Percentiles rank a stretch among this genome's conserved stretches.
phyloP scores from a whole-genome alignment of 495 filamentous ascomycete species.

The Hypomontagnella monticulosa region DNA sequence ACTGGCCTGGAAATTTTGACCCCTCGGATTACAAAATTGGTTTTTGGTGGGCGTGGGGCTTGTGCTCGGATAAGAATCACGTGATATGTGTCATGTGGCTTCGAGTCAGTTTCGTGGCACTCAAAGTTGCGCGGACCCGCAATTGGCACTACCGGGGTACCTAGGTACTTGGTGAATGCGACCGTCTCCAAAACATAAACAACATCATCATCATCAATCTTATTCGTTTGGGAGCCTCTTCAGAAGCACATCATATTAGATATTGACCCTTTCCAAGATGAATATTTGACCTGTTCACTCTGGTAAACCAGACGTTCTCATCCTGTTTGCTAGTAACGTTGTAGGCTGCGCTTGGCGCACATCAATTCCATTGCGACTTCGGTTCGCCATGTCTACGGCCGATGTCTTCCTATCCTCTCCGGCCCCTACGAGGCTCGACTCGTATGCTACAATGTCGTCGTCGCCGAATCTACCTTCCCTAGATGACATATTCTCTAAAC shows the following conservation, averaged over 20 bases:
- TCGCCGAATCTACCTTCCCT: slow-evolving; percentile 59
- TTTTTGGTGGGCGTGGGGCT: slow-evolving; percentile 37
- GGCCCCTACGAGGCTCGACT: slow-evolving; percentile 31
- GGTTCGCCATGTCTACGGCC: slow-evolving; percentile 49
- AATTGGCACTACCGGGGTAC: slow-evolving; percentile 4
- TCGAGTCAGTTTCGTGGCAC: slow-evolving; percentile 51
- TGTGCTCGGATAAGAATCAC: slow-evolving; percentile 33
- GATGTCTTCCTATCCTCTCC: slow-evolving; percentile 53
- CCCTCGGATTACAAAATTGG: slow-evolving; percentile 35
- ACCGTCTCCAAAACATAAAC: slow-evolving; percentile 8
- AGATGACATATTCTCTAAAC: slow-evolving; percentile 50
- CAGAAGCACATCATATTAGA: too few species aligned
- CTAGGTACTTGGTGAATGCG: slow-evolving; percentile 5
- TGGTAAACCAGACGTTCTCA: neutral
- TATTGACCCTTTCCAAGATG: too few species aligned
- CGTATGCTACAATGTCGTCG: slow-evolving; percentile 50
- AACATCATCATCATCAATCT: slow-evolving; percentile 12
- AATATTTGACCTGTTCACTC: too few species aligned
- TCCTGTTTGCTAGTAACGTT: slow-evolving; percentile 39
- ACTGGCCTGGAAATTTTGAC: slow-evolving; percentile 30
- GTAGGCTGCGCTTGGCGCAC: slow-evolving; percentile 56
- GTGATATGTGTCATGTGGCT: slow-evolving; percentile 36
- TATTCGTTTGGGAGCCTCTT: neutral
- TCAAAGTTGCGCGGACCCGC: too few species aligned
- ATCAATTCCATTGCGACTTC: slow-evolving; percentile 22